phyloP scores from a whole-genome alignment of 2,329 filamentous ascomycete species.

The Parastagonospora nodorum region DNA sequence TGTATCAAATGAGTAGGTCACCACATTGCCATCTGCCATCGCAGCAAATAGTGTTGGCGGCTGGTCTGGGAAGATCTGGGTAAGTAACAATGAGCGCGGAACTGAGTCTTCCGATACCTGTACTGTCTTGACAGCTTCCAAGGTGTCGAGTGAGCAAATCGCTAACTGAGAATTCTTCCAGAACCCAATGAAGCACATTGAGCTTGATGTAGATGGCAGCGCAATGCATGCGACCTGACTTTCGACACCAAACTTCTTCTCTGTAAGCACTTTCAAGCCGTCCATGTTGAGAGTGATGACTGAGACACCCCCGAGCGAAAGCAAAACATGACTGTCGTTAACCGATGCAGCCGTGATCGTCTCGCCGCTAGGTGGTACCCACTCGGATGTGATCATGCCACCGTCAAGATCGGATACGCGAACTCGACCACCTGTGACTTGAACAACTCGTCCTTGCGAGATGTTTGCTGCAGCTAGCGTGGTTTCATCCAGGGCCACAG shows the following conservation, averaged over 20 bases:
- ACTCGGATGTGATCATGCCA: slow-evolving; percentile 60
- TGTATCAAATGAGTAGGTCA: slow-evolving; percentile 76
- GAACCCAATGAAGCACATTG: slow-evolving; percentile 80
- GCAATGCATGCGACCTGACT: slow-evolving; percentile 88
- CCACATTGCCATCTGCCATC: slow-evolving; percentile 88
- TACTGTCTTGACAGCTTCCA: slow-evolving; percentile 68
- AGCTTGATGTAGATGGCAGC: slow-evolving; percentile 66
- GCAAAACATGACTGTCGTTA: slow-evolving; percentile 70
- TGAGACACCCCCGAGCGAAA: slow-evolving; percentile 77
- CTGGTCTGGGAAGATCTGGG: slow-evolving; percentile 71
- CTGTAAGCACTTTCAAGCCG: slow-evolving; percentile 61
- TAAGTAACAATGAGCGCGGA: slow-evolving; percentile 79
- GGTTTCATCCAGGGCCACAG: slow-evolving; percentile 69
- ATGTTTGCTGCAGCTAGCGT: slow-evolving; percentile 76
- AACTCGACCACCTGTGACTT: slow-evolving; percentile 72
- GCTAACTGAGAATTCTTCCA: slow-evolving; percentile 84
- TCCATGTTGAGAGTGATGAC: slow-evolving; percentile 71
- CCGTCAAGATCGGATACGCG: slow-evolving; percentile 66
- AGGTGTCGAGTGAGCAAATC: slow-evolving; percentile 69
- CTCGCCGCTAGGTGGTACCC: slow-evolving; percentile 57
- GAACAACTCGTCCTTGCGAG: slow-evolving; percentile 67
- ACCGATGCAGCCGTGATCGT: slow-evolving; percentile 79
- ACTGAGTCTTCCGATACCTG: slow-evolving; percentile 68
- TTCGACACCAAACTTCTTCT: slow-evolving; percentile 65
- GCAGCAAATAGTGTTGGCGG: slow-evolving; percentile 82